These are phyloP conservation scores for Puccinia hordei DNA, from an alignment of 1,284 basidiomycete species.

Conservation along the genomic window DNA sequence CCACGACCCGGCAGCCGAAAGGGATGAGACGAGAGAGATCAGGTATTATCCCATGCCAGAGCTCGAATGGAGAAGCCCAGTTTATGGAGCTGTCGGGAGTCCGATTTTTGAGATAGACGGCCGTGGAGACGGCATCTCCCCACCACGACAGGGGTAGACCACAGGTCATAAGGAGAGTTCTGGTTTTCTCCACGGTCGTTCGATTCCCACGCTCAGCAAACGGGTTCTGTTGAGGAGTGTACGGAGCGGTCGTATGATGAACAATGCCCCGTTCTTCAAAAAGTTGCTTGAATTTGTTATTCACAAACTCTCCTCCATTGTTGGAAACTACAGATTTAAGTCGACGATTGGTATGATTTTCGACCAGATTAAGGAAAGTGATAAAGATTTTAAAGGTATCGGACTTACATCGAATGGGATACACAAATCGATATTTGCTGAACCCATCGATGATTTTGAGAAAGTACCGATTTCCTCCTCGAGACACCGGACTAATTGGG, in stretches of 20 bases:
- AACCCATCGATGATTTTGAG: slow-evolving; percentile 24
- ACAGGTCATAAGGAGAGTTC: neutral
- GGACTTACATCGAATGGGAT: slow-evolving; percentile 7
- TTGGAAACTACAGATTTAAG: slow-evolving; percentile 1
- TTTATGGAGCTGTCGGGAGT: neutral
- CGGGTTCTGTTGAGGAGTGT: slow-evolving; percentile 20
- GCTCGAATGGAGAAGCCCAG: neutral
- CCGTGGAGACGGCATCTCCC: slow-evolving; percentile 20
- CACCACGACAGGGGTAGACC: neutral
- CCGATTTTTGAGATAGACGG: slow-evolving; percentile 6
- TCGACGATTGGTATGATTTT: neutral
- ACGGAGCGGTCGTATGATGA: neutral
- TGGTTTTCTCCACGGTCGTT: neutral
- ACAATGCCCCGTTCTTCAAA: neutral
- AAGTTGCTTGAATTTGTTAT: neutral
- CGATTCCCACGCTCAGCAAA: neutral
- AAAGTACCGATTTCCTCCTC: slow-evolving; percentile 1
- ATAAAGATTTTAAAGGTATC: neutral
- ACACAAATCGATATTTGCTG: neutral
- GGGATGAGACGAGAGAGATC: neutral
- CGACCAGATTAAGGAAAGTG: neutral
- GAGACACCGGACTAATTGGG: neutral
- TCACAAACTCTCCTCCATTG: slow-evolving; percentile 20
- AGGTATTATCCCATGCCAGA: neutral
- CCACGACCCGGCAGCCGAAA: neutral